Conservation (phyloP, 2,329 filamentous ascomycete species). For the Penicillium expansum region DNA sequence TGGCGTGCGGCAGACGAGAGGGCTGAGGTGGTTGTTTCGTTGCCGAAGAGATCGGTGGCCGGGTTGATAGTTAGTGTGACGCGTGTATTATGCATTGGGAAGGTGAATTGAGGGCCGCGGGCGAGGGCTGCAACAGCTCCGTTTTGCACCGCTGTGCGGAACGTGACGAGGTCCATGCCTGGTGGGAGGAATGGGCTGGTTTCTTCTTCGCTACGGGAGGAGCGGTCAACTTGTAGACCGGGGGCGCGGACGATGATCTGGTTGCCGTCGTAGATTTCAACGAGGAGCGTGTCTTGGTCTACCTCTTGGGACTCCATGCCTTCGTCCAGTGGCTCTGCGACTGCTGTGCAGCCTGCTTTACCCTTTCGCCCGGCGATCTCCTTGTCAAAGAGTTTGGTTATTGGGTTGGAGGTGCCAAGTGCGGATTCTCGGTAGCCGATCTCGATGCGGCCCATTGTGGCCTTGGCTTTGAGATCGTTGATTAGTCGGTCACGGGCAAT, state of each 20-base stretch:
- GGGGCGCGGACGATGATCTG: conserved; percentile 58
- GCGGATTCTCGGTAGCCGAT: conserved; percentile 92
- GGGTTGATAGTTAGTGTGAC: conserved; percentile 70
- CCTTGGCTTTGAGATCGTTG: conserved; percentile 84
- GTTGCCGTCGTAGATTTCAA: conserved; percentile 65
- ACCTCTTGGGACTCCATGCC: conserved; percentile 17
- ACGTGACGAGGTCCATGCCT: conserved; percentile 49
- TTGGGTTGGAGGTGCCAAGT: conserved; percentile 54
- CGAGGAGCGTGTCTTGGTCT: conserved; percentile 36
- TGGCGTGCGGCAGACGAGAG: conserved; percentile 65
- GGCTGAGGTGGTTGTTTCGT: conserved; percentile 65
- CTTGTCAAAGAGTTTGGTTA: conserved; percentile 69
- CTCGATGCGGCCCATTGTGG: conserved; percentile 81
- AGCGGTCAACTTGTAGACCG: conserved; percentile 42
- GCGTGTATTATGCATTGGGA: conserved; percentile 73
- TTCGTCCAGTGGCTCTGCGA: conserved; percentile 59
- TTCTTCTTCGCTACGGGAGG: conserved; percentile 41
- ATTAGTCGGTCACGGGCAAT: conserved; percentile 85
- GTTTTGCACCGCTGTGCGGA: conserved; percentile 63
- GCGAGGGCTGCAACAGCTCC: conserved; percentile 81
- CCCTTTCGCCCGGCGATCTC: conserved; percentile 76
- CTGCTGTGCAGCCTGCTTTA: conserved; percentile 71
- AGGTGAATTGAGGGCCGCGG: conserved; percentile 75
- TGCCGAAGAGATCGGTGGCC: conserved; percentile 60
- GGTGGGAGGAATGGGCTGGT: conserved; percentile 52